Percentiles rank a stretch among this genome's conserved stretches.
These are phyloP conservation scores for Crithidia acanthocephali DNA, from an alignment of 208 protist genomes.

Conservation along the genomic window DNA sequence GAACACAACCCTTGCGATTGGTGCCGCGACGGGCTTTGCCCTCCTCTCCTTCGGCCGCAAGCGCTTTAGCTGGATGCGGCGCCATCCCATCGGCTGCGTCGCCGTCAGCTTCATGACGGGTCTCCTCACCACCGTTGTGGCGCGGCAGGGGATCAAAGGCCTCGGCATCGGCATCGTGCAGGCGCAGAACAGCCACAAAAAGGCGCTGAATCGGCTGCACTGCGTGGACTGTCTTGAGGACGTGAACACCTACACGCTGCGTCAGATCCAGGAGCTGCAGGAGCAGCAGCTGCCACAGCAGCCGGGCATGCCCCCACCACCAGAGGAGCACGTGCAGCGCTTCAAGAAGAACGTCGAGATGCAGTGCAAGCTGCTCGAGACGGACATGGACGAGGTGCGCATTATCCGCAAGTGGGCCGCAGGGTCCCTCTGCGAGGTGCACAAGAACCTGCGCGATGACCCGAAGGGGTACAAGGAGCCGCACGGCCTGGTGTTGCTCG, in stretches of 20 bases:
- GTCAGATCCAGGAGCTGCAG: constrained; percentile 64
- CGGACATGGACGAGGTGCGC: constrained; percentile 73
- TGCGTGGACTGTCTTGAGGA: constrained; percentile 86
- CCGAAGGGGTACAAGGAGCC: constrained; percentile 42
- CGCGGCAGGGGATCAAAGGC: constrained; percentile 50
- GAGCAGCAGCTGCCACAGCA: constrained; percentile 53
- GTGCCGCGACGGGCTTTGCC: constrained; percentile 44
- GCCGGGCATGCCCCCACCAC: constrained; percentile 76
- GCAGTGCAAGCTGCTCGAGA: constrained; percentile 72
- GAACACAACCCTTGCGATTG: constrained; percentile 71
- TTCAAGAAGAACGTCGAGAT: constrained; percentile 60
- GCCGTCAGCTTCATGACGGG: constrained; percentile 39
- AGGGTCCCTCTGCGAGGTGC: constrained; percentile 56
- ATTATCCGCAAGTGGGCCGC: constrained; percentile 44
- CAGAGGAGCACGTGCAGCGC: constrained; percentile 60
- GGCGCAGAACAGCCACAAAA: constrained; percentile 74
- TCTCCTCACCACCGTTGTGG: constrained; percentile 43
- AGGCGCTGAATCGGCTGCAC: constrained; percentile 54
- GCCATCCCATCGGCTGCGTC: constrained; percentile 62
- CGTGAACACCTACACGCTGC: constrained; percentile 62
- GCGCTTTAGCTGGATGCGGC: constrained; percentile 65
- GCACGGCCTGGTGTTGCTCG: constrained; percentile 53
- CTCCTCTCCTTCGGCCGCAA: constrained; percentile 51
- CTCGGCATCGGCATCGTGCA: constrained; percentile 73
- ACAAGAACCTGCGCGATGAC: constrained; percentile 63